Base-by-base conservation (phyloP, 768 basidiomycete genomes). In the Russula emetica region DNA sequence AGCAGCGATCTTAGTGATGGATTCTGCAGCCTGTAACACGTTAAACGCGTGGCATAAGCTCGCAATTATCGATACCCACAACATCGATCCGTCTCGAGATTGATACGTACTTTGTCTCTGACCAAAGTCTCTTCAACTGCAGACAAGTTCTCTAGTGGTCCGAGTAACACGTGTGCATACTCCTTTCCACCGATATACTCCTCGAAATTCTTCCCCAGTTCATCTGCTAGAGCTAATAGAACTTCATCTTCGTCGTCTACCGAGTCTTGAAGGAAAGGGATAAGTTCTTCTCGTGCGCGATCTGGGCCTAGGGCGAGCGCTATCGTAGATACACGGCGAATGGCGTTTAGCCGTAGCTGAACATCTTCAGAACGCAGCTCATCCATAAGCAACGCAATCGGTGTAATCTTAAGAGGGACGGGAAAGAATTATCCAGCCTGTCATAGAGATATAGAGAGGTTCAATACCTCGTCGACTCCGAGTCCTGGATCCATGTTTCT, bases 241-340 rank as follows among this genome's bases (percentile, higher is more conserved):
- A 99, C 95, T 72, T 99, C 97, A 75, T 99, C 97, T 76, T 99
- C 97, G 72, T 99, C 97, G 75, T 99, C 97, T 69, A 99, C 87
- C n/a, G 94, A 95, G 72, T 99, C 96, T 78, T 94, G 93, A 59
- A 99, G 84, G 79, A 99, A 99, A 1, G 94, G 92, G 66, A 99
- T 84, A 69, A 99, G 84, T 74, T 99, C 97, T 60, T 94, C 90
- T 67, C 96, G 85, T 28, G 95, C 92, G 70, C 97, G 91, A 80
- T 95, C 90, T 49, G 94, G 86, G 7, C 97, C 96, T 57, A 99
- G 82, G 20, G 97, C 97, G 66, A 99, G 84, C 6, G 96, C 96
- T 77, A 99, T 99, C 54, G 97, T 99, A 57, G 94, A 94, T 72
- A 99, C 85, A 76, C 95, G 92, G 76, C 94, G 94, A 68, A 99